Evolutionary conservation across 192 early-diverging fungal species (phyloP).

Genomic region (Umbelopsis vinacea): DNA sequence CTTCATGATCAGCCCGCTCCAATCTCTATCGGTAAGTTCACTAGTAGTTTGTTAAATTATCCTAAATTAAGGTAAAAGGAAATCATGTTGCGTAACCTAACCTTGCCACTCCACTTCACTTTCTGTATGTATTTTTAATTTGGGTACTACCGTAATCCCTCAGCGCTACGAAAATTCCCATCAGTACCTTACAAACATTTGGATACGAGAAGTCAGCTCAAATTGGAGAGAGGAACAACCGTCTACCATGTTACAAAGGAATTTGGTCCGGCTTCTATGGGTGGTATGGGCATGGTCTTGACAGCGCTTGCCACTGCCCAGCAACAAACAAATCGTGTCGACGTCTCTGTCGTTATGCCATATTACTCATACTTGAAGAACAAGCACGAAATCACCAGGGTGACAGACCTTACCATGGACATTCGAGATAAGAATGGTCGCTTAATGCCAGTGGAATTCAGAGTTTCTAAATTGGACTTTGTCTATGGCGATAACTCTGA

Average conservation of each 20-base stretch:
- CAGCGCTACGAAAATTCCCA: slow-evolving; percentile 52
- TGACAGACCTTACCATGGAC: slow-evolving; percentile 37
- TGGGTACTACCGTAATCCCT: background rate
- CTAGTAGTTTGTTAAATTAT: background rate
- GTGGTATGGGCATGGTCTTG: slow-evolving; percentile 57
- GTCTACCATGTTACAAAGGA: slow-evolving; percentile 65
- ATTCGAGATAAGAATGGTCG: slow-evolving; percentile 43
- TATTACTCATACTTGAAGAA: slow-evolving; percentile 50
- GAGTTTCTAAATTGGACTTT: slow-evolving; percentile 43
- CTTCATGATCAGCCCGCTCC: slow-evolving; percentile 26
- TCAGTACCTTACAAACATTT: slow-evolving; percentile 50
- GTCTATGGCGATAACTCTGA: slow-evolving; percentile 16
- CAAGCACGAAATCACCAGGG: slow-evolving; percentile 29
- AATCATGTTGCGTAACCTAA: slow-evolving; percentile 7
- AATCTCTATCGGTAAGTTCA: slow-evolving; percentile 32
- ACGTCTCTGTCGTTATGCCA: slow-evolving; percentile 56
- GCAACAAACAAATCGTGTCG: slow-evolving; percentile 36
- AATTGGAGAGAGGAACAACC: slow-evolving; percentile 36
- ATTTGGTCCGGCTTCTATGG: slow-evolving; percentile 58
- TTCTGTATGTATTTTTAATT: background rate
- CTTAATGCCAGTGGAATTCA: slow-evolving; percentile 37
- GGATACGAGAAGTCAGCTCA: slow-evolving; percentile 27
- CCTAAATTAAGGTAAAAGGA: slow-evolving; percentile 11
- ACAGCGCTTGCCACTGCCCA: slow-evolving; percentile 55
- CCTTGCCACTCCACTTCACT: background rate